phyloP scores from a whole-genome alignment of 163 green algal genomes.

The Chloromonas sp. region DNA sequence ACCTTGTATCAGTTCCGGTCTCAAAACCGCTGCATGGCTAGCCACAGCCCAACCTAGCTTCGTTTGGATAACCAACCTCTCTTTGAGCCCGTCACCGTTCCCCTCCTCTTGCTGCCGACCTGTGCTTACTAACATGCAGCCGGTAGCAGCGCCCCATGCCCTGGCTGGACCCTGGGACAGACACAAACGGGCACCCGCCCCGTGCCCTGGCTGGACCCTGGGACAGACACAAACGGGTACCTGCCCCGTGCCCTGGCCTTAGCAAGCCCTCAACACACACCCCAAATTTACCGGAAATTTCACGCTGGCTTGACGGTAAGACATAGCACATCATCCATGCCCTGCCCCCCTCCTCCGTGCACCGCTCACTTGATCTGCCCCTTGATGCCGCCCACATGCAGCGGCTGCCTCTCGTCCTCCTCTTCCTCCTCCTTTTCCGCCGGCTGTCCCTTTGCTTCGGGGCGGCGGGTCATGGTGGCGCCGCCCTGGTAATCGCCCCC shows the following conservation, averaged over 20 bases:
- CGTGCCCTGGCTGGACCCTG: too few relatives aligned
- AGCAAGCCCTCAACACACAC: not conserved
- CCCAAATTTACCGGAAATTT: not conserved
- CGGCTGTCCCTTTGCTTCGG: not conserved
- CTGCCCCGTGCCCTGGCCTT: too few relatives aligned
- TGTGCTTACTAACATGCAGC: too few relatives aligned
- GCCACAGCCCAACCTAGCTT: too few relatives aligned
- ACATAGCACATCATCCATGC: too few relatives aligned
- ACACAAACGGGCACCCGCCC: too few relatives aligned
- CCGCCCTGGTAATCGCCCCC: constrained; percentile 21
- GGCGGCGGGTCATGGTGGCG: not conserved
- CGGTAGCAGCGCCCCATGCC: too few relatives aligned
- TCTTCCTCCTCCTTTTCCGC: not conserved
- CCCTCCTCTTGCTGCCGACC: not conserved
- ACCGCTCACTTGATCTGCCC: not conserved
- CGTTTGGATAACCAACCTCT: not conserved
- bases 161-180: too few relatives aligned
- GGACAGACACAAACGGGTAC: too few relatives aligned
- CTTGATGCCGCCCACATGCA: constrained; percentile 2
- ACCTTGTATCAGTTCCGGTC: not conserved
- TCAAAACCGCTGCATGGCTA: not conserved
- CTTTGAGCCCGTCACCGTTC: not conserved
- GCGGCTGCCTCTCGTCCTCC: constrained; percentile 1
- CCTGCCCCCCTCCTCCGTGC: too few relatives aligned
- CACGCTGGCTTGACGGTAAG: too few relatives aligned